Conservation (phyloP, 345 rosid species). For the Erucastrum elatum region DNA sequence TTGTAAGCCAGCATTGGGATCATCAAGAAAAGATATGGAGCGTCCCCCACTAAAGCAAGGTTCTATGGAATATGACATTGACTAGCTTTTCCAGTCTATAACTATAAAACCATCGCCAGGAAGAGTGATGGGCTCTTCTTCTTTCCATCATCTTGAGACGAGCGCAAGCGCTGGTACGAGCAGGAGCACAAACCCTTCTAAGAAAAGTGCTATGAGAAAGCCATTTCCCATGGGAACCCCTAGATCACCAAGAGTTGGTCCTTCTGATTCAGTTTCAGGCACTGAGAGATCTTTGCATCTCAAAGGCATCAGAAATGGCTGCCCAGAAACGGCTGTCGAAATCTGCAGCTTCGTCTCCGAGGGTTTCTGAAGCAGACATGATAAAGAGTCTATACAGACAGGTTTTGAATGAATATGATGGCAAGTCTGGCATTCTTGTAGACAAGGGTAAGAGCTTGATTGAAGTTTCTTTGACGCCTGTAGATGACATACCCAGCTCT, state of each 20-base stretch:
- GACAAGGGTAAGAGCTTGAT: conserved; percentile 53
- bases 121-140: conserved; percentile 49
- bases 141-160: conserved; percentile 41
- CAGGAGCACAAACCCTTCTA: conserved; percentile 58
- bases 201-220: conserved; percentile 65
- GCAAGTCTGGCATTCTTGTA: conserved; percentile 47
- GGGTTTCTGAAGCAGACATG: conserved; percentile 79
- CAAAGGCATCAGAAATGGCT: conserved; percentile 97
- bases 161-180: conserved; percentile 48
- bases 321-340: conserved; percentile 70
- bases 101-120: conserved; percentile 59
- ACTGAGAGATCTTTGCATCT: conserved; percentile 79
- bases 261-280: conserved; percentile 78
- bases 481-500: conserved; percentile 48
- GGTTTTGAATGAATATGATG: conserved; percentile 56
- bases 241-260: conserved; percentile 61
- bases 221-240: conserved; percentile 64
- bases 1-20: conserved; percentile 46
- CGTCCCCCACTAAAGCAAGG: conserved; percentile 52
- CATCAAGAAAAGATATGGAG: conserved; percentile 49
- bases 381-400: conserved; percentile 69
- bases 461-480: conserved; percentile 60
- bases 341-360: conserved; percentile 50
- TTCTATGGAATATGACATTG: conserved; percentile 75
- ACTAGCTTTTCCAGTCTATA: conserved; percentile 82